Percentiles rank a stretch among this genome's conserved stretches.
Conservation (phyloP, 768 basidiomycete genomes). For the Galerina sulciceps region DNA sequence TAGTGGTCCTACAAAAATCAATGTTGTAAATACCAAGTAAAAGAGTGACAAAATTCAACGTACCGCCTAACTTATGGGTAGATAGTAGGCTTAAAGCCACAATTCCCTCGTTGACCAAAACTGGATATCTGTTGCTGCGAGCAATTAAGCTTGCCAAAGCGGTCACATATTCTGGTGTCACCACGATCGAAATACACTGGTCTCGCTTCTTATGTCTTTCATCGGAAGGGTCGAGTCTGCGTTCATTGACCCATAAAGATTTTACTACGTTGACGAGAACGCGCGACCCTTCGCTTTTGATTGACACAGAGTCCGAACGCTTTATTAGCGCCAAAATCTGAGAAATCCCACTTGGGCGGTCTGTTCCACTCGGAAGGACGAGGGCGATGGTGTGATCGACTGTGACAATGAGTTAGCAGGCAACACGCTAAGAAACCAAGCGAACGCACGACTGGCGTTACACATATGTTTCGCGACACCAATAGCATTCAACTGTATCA, state of each 20-base stretch:
- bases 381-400: slow-evolving; percentile 55
- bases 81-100: slow-evolving; percentile 82
- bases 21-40: not conserved
- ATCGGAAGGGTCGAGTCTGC: slow-evolving; percentile 25
- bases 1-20: slow-evolving; percentile 49
- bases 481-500: slow-evolving; percentile 87
- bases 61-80: slow-evolving; percentile 68
- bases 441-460: slow-evolving; percentile 65
- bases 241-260: slow-evolving; percentile 69
- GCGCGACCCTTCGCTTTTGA: slow-evolving; percentile 90
- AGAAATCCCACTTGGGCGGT: slow-evolving; percentile 53
- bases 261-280: slow-evolving; percentile 86
- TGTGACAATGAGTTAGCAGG: slow-evolving; percentile 16
- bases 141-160: slow-evolving; percentile 74
- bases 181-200: slow-evolving; percentile 54
- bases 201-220: slow-evolving; percentile 54
- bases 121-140: slow-evolving; percentile 78
- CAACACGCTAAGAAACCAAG: not conserved
- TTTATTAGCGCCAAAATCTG: slow-evolving; percentile 76
- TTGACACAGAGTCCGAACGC: slow-evolving; percentile 79
- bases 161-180: slow-evolving; percentile 56
- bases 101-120: slow-evolving; percentile 88
- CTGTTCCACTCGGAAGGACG: slow-evolving; percentile 45
- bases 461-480: slow-evolving; percentile 91
- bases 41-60: not conserved